Base-by-base conservation (phyloP, 345 rosid species). In the Dimocarpus longan region DNA sequence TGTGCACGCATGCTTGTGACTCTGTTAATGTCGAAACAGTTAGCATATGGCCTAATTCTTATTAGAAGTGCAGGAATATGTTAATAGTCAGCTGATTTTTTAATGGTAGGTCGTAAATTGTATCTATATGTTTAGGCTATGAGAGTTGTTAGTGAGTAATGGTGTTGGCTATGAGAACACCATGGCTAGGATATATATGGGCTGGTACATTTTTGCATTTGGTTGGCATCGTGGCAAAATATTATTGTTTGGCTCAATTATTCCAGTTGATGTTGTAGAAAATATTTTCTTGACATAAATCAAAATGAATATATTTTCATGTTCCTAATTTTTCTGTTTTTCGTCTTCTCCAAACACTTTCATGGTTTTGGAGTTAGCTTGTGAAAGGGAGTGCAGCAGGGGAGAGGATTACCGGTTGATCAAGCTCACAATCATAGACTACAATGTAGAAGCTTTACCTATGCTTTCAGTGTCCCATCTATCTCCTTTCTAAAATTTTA, bases 321-420 rank as follows among this genome's bases (percentile, higher is more conserved):
- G 18, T 73, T 73, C 16, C 57, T 0, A n/a, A n/a, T n/a, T n/a
- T n/a, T n/a, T n/a, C n/a, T n/a, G n/a, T n/a, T n/a, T n/a, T n/a
- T n/a, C 56, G 0, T 60, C 68, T 73, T 10, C 40, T 52, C 22
- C 24, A 5, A 48, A 19, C 37, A 13, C 28, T 67, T 7, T 73
- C 28, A 26, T 76, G 86, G 22, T 76, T 71, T 39, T 78, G 92
- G 99, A 91, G 80, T 71, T 96, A 79, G 89, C 94, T 76, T 96
- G 97, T 71, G 97, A 96, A 80, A 89, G 92, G 86, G 99, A 94
- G 79, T 94, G 99, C 83, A 96, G 97, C 86, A 91, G 91, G 71
- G 97, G 99, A 19, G 97, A 94, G 81, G 99, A 96, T 82, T 91
- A 91, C 86, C 90, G 95, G 77, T 85, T 93, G 84, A 87, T 94